Evolutionary conservation across 2,329 filamentous ascomycete species (phyloP).

Genomic region (Stachybotrys echinatus): DNA sequence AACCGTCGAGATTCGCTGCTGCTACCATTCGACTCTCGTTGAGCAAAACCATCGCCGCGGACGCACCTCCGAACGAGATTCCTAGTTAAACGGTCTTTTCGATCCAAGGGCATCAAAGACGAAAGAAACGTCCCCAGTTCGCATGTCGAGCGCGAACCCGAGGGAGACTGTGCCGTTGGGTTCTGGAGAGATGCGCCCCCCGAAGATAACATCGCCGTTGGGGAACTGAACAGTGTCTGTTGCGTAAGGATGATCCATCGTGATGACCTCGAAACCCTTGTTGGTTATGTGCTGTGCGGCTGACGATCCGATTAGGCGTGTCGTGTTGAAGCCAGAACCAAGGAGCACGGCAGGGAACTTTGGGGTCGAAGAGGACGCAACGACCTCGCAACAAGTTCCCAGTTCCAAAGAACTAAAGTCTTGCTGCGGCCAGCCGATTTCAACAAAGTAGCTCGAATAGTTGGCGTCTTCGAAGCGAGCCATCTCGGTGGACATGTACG

Average conservation of each 20-base stretch:
- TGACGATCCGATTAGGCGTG: background rate
- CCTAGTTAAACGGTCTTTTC: background rate
- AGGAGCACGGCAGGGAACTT: background rate
- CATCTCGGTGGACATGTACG: constrained; percentile 11
- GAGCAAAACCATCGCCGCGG: background rate
- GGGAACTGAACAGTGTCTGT: background rate
- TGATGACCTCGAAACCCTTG: background rate
- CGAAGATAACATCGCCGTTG: background rate
- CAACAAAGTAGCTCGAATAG: constrained; percentile 5
- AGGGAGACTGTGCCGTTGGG: background rate
- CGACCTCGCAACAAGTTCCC: background rate
- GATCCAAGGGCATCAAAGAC: background rate
- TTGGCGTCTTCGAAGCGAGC: constrained; percentile 11
- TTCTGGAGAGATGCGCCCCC: background rate
- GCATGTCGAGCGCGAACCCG: background rate
- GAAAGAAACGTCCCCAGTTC: background rate
- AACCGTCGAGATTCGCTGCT: background rate
- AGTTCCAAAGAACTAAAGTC: no score
- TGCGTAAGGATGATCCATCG: constrained; percentile 1
- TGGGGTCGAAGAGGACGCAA: background rate
- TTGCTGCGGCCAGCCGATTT: background rate
- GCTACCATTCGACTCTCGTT: background rate
- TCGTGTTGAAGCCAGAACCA: background rate
- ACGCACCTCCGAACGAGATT: background rate
- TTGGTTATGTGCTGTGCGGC: background rate